These are phyloP conservation scores for Botryosphaeria dothidea DNA, from an alignment of 2,329 filamentous ascomycete species.

Conservation along the genomic window DNA sequence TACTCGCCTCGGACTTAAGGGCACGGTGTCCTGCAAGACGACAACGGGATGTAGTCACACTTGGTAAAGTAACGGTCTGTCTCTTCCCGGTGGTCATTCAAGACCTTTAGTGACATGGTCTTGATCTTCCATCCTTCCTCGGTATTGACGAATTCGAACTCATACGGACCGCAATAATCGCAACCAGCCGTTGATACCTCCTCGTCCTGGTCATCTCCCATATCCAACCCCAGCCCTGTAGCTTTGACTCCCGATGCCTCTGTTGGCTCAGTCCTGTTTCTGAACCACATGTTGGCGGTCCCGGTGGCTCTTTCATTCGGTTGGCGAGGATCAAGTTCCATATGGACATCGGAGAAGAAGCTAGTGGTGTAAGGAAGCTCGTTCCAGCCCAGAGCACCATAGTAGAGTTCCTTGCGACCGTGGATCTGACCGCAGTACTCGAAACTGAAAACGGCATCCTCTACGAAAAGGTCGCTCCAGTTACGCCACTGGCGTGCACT, in stretches of 20 bases:
- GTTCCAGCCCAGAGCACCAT: not conserved
- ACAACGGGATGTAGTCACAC: not conserved
- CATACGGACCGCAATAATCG: not conserved
- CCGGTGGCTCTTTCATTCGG: not conserved
- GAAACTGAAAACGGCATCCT: slow-evolving; percentile 8
- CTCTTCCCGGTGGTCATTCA: slow-evolving; percentile 1
- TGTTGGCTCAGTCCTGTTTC: not conserved
- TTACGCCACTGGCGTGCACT: not conserved
- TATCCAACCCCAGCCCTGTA: not conserved
- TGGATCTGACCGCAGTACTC: not conserved
- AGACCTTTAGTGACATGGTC: not conserved
- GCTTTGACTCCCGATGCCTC: not conserved
- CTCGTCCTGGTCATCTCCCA: not conserved
- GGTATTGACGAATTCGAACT: not conserved
- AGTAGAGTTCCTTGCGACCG: not conserved
- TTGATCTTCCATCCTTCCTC: slow-evolving; percentile 4
- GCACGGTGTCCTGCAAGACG: not conserved
- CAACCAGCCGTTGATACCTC: not conserved
- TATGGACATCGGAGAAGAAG: not conserved
- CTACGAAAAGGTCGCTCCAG: not conserved
- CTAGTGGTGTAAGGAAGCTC: not conserved
- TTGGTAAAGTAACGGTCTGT: not conserved
- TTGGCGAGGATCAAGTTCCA: not conserved
- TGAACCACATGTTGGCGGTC: not conserved
- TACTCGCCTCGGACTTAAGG: not conserved